Evolutionary conservation across 2,329 filamentous ascomycete genomes (phyloP), one percentile per base, ranked within the genome.

Genomic region (Stemphylium beticola): DNA sequence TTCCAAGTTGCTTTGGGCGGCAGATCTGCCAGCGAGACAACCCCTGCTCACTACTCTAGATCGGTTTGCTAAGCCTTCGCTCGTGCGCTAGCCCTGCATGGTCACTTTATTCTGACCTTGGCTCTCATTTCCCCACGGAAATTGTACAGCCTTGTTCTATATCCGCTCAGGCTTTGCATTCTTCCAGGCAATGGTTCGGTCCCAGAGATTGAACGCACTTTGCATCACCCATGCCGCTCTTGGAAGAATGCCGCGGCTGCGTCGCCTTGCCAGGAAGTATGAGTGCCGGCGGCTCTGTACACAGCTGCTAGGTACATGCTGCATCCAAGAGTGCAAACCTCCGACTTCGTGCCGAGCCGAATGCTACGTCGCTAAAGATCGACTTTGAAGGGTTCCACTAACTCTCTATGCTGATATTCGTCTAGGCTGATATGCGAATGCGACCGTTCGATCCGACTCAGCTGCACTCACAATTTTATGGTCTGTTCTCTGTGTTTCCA

Each of bases 101-200:
- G 65, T 53, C 65, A 70, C 69, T 71, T 55, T 70, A 71, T 66
- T 64, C 65, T 61, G 64, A 69, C 63, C 58, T 62, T 58, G 61
- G 54, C 64, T 49, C 61, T 61, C 61, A 66, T 66, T 43, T 68
- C 50, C 52, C 38, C 58, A 62, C 62, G 59, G 59, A 55, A 55
- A 41, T 37, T 42, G 55, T 56, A 48, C 54, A 61, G 51, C 50
- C 47, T 49, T 37, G 54, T 52, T 51, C 41, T 60, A 61, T 55
- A 50, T 57, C 55, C 46, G 57, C 50, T 49, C 45, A 49, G 26
- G 17, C 43, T 38, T 34, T 49, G 46, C 53, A 40, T 49, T 38
- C 52, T 57, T 37, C 49, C 44, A 59, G 42, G 40, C 45, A 40
- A 56, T 41, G 45, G 39, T 18, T 45, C 60, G 53, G 45, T 44